Base-by-base conservation (phyloP, 177 flowering plant genomes). In the Vitis hybrid region DNA sequence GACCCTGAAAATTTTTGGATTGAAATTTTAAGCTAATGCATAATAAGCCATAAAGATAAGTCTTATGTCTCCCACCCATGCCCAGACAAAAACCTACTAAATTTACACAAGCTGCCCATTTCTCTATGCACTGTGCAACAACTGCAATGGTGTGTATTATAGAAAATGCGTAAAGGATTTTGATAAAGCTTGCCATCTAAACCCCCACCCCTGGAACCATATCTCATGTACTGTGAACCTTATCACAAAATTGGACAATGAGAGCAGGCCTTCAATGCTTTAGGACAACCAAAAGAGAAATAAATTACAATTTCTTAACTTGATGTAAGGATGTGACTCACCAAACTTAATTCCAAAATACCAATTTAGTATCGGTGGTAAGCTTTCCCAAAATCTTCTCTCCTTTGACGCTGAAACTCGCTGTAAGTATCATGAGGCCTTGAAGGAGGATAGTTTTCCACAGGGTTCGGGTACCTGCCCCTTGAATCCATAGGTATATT, bases 371-470 rank as follows among this genome's bases (percentile, higher is more conserved):
- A 93, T 71, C 95, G 85, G 70, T 84, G 82, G 86, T 86, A 88
- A 33, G 86, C 65, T 80, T 86, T 87, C 78, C 94, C 91, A 82
- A 74, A 87, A 73, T 86, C 92, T 14, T 82, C 93, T 11, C 79
- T 90, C 75, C 97, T 90, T 72, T 80, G 91, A 67, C 84, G 92
- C 71, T 86, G 97, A 71, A 85, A 90, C 52, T 89, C 97, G 18
- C 88, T 81, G 62, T 86, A 87, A 33, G 69, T 55, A 20, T 83
- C 89, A 59, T 84, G 88, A 70, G 88, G 75, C 74, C 92, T 87
- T 49, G 94, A 80, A 68, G 85, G 56, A 60, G 80, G 69, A 80
- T 83, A 89, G 67, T 74, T 85, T 60, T 89, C 95, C 66, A 79
- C 71, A 14, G 87, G 73, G 65, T 74, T 80, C 62, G 82, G 76